Percentiles rank a stretch among this genome's conserved stretches.
These are phyloP conservation scores for Pseudonitzschia pungens DNA, from an alignment of 108 stramenopile species.

Conservation along the genomic window DNA sequence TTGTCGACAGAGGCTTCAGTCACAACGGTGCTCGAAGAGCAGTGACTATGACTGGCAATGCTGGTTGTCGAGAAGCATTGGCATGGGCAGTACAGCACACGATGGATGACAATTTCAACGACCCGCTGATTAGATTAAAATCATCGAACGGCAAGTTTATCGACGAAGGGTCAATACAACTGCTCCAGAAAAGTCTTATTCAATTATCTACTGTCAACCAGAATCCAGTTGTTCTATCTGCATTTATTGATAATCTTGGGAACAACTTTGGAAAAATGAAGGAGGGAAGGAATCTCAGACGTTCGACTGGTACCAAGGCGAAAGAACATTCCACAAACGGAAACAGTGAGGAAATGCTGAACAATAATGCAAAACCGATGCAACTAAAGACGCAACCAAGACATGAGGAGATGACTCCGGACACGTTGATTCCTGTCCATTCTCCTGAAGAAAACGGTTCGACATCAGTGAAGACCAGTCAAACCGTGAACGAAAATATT, in stretches of 20 bases:
- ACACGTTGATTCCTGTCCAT: neutral
- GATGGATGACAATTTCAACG: slow-evolving; percentile 64
- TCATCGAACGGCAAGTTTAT: slow-evolving; percentile 11
- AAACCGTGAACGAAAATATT: neutral
- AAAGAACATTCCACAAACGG: neutral
- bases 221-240: neutral
- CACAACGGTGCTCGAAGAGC: slow-evolving; percentile 71
- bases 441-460: neutral
- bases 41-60: slow-evolving; percentile 57
- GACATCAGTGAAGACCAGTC: neutral
- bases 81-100: slow-evolving; percentile 78
- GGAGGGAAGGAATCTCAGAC: neutral
- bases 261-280: neutral
- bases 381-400: neutral
- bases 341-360: neutral
- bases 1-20: slow-evolving; percentile 53
- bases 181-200: slow-evolving; percentile 16
- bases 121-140: slow-evolving; percentile 51
- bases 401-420: neutral
- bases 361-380: neutral
- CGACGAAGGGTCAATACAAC: slow-evolving; percentile 30
- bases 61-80: slow-evolving; percentile 59
- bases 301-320: neutral
- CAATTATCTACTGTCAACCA: slow-evolving; percentile 5
- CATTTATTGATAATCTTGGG: neutral